phyloP scores from a whole-genome alignment of 2,329 filamentous ascomycete species.

The Rutstroemia sp. region DNA sequence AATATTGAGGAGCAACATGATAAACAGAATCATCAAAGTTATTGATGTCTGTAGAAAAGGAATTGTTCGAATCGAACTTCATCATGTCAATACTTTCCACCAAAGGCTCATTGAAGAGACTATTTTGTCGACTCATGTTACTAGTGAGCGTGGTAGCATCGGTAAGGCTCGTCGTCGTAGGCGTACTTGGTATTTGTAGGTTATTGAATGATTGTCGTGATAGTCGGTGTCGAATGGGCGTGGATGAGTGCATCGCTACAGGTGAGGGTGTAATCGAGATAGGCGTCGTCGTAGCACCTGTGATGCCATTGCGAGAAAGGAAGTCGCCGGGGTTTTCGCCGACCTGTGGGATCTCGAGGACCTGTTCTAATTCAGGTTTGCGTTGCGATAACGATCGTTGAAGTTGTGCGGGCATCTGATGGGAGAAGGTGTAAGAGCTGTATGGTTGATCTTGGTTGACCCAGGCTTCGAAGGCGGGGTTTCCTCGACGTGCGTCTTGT shows the following conservation, averaged over 20 bases:
- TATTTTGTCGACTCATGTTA: slow-evolving; percentile 30
- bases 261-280: slow-evolving; percentile 17
- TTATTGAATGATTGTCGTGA: slow-evolving; percentile 16
- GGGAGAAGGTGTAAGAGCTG: slow-evolving; percentile 21
- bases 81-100: slow-evolving; percentile 30
- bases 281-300: slow-evolving; percentile 8
- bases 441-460: slow-evolving; percentile 22
- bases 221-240: slow-evolving; percentile 12
- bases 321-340: slow-evolving; percentile 23
- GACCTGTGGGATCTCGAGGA: slow-evolving; percentile 22
- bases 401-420: slow-evolving; percentile 14
- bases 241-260: background rate
- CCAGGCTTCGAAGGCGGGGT: slow-evolving; percentile 22
- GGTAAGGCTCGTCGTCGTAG: slow-evolving; percentile 26
- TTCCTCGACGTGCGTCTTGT: slow-evolving; percentile 19
- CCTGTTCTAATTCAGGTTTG: slow-evolving; percentile 21
- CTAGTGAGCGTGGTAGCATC: slow-evolving; percentile 27
- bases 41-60: slow-evolving; percentile 24
- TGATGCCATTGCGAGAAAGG: slow-evolving; percentile 17
- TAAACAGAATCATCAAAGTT: slow-evolving; percentile 21
- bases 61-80: slow-evolving; percentile 27
- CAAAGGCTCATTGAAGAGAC: slow-evolving; percentile 26
- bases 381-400: slow-evolving; percentile 19
- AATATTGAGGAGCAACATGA: slow-evolving; percentile 24
- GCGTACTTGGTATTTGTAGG: slow-evolving; percentile 25